A percentile compares a stretch with the other conserved stretches of the same genome.
Evolutionary conservation across 306 rosid species (phyloP).

Genomic region (Macrotyloma uniflorum): DNA sequence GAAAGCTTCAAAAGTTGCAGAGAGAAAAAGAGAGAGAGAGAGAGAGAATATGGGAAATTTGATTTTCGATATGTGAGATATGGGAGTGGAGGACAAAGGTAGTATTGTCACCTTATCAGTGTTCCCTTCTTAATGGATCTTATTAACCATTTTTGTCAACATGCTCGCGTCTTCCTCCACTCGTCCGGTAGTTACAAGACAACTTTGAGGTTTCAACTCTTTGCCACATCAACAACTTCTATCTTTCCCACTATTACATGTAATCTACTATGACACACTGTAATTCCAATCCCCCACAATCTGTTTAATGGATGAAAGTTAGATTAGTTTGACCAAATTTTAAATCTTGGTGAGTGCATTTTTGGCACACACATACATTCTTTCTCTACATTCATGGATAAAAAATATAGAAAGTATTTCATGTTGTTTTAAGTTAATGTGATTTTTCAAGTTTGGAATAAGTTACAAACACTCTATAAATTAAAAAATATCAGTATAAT

Average conservation of each 20-base stretch:
- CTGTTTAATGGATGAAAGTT: no score
- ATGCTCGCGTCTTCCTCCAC: conserved; percentile 60
- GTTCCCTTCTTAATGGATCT: conserved; percentile 47
- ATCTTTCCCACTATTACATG: conserved; percentile 31
- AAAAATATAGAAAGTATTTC: no score
- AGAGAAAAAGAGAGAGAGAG: background rate
- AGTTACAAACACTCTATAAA: no score
- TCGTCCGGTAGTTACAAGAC: conserved; percentile 66
- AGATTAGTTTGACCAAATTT: no score
- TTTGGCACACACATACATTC: no score
- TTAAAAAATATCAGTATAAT: no score
- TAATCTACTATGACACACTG: background rate
- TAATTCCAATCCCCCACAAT: background rate
- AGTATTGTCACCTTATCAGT: conserved; percentile 52
- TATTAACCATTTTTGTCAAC: conserved; percentile 52
- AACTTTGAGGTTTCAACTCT: conserved; percentile 47
- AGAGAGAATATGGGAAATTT: background rate
- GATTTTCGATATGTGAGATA: conserved; percentile 42
- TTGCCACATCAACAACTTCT: conserved; percentile 40
- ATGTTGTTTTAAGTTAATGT: no score
- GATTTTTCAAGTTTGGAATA: no score
- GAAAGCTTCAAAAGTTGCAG: conserved; percentile 30
- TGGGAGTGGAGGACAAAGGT: conserved; percentile 54
- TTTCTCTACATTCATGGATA: no score
- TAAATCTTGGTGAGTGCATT: no score